Conservation (phyloP, 1,139 yeast species). For the Suhomyces maxii region DNA sequence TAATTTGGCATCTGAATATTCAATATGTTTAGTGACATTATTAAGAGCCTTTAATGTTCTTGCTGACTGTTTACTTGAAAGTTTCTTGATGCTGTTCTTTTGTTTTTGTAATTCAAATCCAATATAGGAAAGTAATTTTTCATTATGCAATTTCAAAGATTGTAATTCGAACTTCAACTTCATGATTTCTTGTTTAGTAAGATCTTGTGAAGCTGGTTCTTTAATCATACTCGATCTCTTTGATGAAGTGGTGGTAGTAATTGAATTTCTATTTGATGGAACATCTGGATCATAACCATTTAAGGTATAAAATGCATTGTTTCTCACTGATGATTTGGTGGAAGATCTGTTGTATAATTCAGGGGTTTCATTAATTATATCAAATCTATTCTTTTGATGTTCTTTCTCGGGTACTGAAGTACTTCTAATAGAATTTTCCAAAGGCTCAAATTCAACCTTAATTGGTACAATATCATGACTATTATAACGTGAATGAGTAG, state of each 20-base stretch:
- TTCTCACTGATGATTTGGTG: constrained; percentile 17
- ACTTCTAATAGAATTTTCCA: constrained; percentile 22
- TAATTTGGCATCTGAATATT: constrained; percentile 56
- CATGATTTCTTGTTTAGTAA: constrained; percentile 51
- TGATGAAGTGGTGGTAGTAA: constrained; percentile 27
- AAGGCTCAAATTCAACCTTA: constrained; percentile 44
- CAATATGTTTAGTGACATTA: constrained; percentile 28
- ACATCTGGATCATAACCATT: constrained; percentile 19
- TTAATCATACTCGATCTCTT: constrained; percentile 40
- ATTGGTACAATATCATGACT: constrained; percentile 49
- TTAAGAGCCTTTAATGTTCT: constrained; percentile 19
- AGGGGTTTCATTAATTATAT: constrained; percentile 14
- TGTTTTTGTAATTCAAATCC: constrained; percentile 58
- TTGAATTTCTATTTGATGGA: constrained; percentile 25
- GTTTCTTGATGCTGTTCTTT: constrained; percentile 42
- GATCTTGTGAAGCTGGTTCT: constrained; percentile 35
- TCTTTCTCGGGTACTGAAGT: constrained; percentile 33
- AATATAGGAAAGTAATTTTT: constrained; percentile 55
- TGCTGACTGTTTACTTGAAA: constrained; percentile 39
- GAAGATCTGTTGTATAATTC: constrained; percentile 1
- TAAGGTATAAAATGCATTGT: constrained; percentile 27
- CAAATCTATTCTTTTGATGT: constrained; percentile 9
- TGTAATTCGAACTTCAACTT: constrained; percentile 55
- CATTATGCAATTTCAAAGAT: constrained; percentile 55
- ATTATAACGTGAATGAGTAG: constrained; percentile 42